phyloP scores from a whole-genome alignment of 139 green algal genomes.

The Micractinium conductrix region DNA sequence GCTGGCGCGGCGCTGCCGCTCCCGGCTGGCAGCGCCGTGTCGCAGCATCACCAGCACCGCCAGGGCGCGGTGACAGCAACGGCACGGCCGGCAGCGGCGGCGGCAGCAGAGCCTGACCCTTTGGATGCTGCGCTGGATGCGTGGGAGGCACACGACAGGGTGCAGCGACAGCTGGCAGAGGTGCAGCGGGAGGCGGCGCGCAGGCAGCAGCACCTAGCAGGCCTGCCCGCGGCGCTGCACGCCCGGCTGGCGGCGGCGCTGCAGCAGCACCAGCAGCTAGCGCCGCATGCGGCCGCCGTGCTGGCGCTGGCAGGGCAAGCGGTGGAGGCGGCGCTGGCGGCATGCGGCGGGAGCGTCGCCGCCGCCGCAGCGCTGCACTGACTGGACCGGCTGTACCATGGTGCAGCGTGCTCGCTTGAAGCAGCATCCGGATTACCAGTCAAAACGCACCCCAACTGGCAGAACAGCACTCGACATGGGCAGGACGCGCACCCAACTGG shows the following conservation, averaged over 20 bases:
- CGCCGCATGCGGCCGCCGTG: background rate
- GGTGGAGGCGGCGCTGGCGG: background rate
- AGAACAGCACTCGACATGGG: too few relatives aligned
- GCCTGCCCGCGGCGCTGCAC: background rate
- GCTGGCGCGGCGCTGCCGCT: too few relatives aligned
- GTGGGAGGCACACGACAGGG: background rate
- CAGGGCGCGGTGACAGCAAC: background rate
- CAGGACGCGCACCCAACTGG: too few relatives aligned
- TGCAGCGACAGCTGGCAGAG: background rate
- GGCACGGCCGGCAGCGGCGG: background rate
- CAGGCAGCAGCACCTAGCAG: background rate
- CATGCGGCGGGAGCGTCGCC: too few relatives aligned
- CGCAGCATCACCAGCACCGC: background rate
- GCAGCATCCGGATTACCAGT: too few relatives aligned
- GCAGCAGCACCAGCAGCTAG: background rate
- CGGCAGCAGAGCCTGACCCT: background rate
- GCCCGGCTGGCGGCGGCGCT: background rate
- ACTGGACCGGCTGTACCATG: too few relatives aligned
- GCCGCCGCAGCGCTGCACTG: too few relatives aligned
- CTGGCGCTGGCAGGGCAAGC: background rate
- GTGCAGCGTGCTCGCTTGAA: too few relatives aligned
- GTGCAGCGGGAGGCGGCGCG: background rate
- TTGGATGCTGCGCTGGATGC: background rate
- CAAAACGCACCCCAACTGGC: too few relatives aligned
- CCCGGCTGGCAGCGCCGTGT: too few relatives aligned